Evolutionary conservation across 768 basidiomycete species (phyloP).

Genomic region (Phlebiopsis flavidoalba): DNA sequence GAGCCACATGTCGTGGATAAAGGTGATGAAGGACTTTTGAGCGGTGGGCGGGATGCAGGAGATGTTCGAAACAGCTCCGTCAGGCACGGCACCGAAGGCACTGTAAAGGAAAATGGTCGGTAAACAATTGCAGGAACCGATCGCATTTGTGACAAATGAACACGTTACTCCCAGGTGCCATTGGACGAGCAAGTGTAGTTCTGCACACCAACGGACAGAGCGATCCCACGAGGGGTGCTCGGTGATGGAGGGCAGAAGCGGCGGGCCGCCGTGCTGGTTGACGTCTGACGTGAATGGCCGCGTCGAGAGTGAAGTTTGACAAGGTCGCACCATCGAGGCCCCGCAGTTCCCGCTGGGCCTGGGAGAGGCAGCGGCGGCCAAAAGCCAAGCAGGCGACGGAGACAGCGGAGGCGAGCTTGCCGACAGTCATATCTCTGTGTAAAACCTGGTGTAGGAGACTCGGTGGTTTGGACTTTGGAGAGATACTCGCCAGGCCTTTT

Average conservation of each 20-base stretch:
- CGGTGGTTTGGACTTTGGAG: too few species aligned
- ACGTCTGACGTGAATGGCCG: not conserved
- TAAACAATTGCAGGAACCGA: not conserved
- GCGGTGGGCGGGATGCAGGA: slow-evolving; percentile 38
- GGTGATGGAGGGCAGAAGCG: slow-evolving; percentile 27
- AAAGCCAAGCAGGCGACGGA: too few species aligned
- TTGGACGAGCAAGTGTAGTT: slow-evolving; percentile 41
- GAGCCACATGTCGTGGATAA: slow-evolving; percentile 28
- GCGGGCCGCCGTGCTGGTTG: slow-evolving; percentile 14
- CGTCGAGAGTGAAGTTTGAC: not conserved
- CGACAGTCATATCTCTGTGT: too few species aligned
- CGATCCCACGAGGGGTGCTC: slow-evolving; percentile 29
- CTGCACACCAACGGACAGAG: slow-evolving; percentile 38
- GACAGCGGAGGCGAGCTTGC: too few species aligned
- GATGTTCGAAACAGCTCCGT: slow-evolving; percentile 50
- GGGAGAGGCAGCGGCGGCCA: too few species aligned
- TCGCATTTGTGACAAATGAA: not conserved
- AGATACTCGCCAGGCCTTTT: too few species aligned
- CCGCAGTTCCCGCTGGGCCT: too few species aligned
- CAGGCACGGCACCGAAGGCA: slow-evolving; percentile 29
- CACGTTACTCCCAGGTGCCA: slow-evolving; percentile 33
- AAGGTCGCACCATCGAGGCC: too few species aligned
- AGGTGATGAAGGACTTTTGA: slow-evolving; percentile 27
- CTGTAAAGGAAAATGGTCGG: not conserved
- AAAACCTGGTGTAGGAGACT: too few species aligned